These are phyloP conservation scores for Fonsecaea nubica DNA, from an alignment of 2,329 filamentous ascomycete genomes.

Conservation along the genomic window DNA sequence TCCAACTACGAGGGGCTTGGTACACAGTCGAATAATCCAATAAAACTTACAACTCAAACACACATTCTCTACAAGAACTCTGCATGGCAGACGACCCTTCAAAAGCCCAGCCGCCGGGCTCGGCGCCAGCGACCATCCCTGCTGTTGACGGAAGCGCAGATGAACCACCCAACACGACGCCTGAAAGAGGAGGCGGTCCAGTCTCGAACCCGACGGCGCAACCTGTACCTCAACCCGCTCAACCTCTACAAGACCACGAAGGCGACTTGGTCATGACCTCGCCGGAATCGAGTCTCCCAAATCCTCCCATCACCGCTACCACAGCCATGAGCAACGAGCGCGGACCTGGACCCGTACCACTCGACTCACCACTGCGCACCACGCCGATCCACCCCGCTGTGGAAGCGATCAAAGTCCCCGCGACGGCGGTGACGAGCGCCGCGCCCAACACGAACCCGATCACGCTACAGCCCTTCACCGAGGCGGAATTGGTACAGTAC, in stretches of 20 bases:
- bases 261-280: constrained; percentile 18
- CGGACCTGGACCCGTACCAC: constrained; percentile 24
- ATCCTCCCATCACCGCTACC: neutral
- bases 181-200: neutral
- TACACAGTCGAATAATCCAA: neutral
- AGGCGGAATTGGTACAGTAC: constrained; percentile 33
- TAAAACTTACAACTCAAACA: neutral
- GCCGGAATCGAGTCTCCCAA: constrained; percentile 9
- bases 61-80: neutral
- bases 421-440: constrained; percentile 12
- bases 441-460: constrained; percentile 32
- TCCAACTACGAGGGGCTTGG: neutral
- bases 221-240: too few relatives aligned
- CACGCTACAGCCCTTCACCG: constrained; percentile 37
- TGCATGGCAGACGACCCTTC: constrained; percentile 23
- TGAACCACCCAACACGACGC: neutral
- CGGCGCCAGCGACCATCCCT: constrained; percentile 1
- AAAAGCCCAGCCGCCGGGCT: constrained; percentile 1
- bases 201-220: neutral
- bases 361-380: constrained; percentile 34
- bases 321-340: too few relatives aligned
- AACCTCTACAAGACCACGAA: constrained; percentile 9
- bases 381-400: constrained; percentile 37
- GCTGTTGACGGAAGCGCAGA: constrained; percentile 5
- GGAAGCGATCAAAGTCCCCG: constrained; percentile 30